Evolutionary conservation across 2,329 filamentous ascomycete species (phyloP), one percentile per base, ranked within the genome.

Genomic region (Epichloe sp.): DNA sequence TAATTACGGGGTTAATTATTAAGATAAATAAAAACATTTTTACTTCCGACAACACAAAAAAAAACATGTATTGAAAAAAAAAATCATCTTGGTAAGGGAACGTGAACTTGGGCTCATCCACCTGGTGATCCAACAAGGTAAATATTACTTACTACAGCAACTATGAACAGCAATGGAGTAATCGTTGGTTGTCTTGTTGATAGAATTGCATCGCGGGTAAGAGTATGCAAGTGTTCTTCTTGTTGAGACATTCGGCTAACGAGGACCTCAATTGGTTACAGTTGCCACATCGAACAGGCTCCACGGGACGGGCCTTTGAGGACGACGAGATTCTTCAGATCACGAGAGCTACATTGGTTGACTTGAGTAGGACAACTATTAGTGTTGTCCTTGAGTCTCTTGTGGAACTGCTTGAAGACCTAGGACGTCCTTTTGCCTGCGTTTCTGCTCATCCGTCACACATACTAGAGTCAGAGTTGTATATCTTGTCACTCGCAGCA

Each of bases 381-480:
- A 62, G 68, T 45, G 63, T 71, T 50, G 76, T 84, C 37, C 69
- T 83, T 55, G 76, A 81, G 47, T 68, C 77, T 14, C 70, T 84
- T 21, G 63, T 83, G 19, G 67, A 70, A 40, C 66, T 83, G 5
- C 71, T 83, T 44, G 78, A 83, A 61, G 78, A 81, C 38, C 70
- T 83, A 40, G 68, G 71, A 31, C 74, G 74, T 47, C 75, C 78
- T 3, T 79, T 79, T 60, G 73, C 72, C 54, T 65, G 60, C 47
- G 67, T 78, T 50, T 64, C 72, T 44, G 65, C 69, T 21, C 79
- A 82, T 57, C 79, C 80, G 2, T 67, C 72, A 38, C 78, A 83
- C 59, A 71, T 85, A 48, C 67, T 84, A 35, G 71, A 79, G 45
- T 84, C 82, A 17, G 81, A 85, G 62, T 68, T 81, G 46, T 85